phyloP scores from a whole-genome alignment of 2,329 filamentous ascomycete species.

The Sporothrix dimorphospora region DNA sequence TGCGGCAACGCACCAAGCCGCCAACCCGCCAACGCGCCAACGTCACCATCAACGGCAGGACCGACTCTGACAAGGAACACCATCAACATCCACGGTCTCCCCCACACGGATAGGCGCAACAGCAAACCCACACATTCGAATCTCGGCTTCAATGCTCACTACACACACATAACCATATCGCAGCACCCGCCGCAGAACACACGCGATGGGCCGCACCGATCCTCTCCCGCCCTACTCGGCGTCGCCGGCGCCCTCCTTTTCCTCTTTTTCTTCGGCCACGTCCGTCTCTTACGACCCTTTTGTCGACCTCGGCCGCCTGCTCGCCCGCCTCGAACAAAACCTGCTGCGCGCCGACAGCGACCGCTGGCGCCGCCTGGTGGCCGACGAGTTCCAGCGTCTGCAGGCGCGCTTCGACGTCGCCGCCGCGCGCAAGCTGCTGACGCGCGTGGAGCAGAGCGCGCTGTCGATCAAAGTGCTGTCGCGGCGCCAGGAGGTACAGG shows the following conservation, averaged over 20 bases:
- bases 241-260: background rate
- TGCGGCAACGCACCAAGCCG: slow-evolving; percentile 8
- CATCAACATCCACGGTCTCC: background rate
- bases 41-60: slow-evolving; percentile 4
- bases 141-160: background rate
- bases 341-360: slow-evolving; percentile 66
- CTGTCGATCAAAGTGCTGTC: slow-evolving; percentile 59
- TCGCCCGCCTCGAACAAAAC: slow-evolving; percentile 66
- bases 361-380: slow-evolving; percentile 59
- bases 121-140: background rate
- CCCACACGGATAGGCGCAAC: background rate
- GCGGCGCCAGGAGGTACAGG: slow-evolving; percentile 63
- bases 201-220: slow-evolving; percentile 27
- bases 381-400: slow-evolving; percentile 68
- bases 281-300: slow-evolving; percentile 41
- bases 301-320: slow-evolving; percentile 64
- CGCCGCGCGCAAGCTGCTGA: slow-evolving; percentile 69
- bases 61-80: background rate
- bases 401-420: slow-evolving; percentile 68
- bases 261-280: background rate
- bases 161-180: background rate
- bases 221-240: slow-evolving; percentile 22
- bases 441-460: slow-evolving; percentile 71
- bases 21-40: no score
- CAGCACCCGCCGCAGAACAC: background rate